phyloP scores from a whole-genome alignment of 352 stramenopile species.

The Nothophytophthora sp. region DNA sequence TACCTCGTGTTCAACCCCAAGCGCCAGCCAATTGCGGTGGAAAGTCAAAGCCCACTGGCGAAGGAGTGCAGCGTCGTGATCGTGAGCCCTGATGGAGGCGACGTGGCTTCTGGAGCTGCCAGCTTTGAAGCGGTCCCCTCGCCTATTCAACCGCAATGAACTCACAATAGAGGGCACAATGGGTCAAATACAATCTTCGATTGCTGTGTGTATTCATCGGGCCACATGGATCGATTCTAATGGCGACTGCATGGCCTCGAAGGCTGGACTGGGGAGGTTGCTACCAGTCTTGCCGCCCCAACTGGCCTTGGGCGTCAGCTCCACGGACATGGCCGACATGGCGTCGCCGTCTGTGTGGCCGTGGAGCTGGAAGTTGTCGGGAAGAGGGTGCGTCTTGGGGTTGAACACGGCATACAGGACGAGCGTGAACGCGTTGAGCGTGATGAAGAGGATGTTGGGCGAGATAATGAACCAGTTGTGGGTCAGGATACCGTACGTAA shows the following conservation, averaged over 20 bases:
- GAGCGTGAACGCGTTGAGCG: constrained; percentile 25
- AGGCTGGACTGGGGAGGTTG: constrained; percentile 20
- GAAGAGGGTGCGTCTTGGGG: constrained; percentile 29
- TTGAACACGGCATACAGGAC: constrained; percentile 27
- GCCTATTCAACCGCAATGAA: not conserved
- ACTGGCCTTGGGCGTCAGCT: constrained; percentile 6
- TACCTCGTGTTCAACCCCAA: constrained; percentile 62
- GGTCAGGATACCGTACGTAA: constrained; percentile 31
- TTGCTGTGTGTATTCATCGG: not conserved
- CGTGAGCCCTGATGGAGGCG: not conserved
- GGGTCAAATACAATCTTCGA: no score
- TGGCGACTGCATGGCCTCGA: constrained; percentile 27
- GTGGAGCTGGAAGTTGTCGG: constrained; percentile 14
- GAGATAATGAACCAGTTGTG: constrained; percentile 37
- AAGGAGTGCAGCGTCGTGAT: constrained; percentile 3
- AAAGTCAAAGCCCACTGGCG: not conserved
- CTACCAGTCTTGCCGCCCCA: constrained; percentile 15
- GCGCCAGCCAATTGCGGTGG: not conserved
- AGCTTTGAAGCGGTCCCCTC: constrained; percentile 4
- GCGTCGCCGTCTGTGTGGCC: constrained; percentile 1
- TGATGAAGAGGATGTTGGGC: constrained; percentile 31
- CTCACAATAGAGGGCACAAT: not conserved
- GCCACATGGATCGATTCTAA: constrained; percentile 20
- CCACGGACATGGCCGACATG: not conserved
- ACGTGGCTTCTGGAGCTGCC: not conserved